phyloP scores from a whole-genome alignment of 768 basidiomycete genomes.

The Pisolithus sp. region DNA sequence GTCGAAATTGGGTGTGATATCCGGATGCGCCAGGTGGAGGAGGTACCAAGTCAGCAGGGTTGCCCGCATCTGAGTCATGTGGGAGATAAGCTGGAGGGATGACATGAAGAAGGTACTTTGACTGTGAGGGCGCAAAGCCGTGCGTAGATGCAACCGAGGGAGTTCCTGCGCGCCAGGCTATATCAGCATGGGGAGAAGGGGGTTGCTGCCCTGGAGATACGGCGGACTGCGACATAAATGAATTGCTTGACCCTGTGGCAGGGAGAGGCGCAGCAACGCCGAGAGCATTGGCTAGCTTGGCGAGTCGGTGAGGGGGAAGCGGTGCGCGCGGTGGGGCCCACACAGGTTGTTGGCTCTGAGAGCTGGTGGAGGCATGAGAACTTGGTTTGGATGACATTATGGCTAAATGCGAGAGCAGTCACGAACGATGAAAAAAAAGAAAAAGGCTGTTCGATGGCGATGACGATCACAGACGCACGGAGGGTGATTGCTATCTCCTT shows the following conservation, averaged over 20 bases:
- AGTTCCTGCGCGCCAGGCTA: constrained; percentile 44
- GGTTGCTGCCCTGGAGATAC: constrained; percentile 9
- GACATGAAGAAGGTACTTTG: constrained; percentile 76
- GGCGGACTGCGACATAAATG: constrained; percentile 8
- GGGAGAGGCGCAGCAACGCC: constrained; percentile 75
- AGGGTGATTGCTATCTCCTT: neutral
- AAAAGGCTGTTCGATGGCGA: neutral
- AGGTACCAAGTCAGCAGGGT: constrained; percentile 41
- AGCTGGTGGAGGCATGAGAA: constrained; percentile 8
- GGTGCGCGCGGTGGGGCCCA: constrained; percentile 70
- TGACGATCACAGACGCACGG: constrained; percentile 2
- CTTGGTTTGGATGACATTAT: constrained; percentile 12
- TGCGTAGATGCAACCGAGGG: constrained; percentile 39
- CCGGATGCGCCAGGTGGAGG: constrained; percentile 58
- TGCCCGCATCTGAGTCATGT: constrained; percentile 45
- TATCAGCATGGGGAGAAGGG: constrained; percentile 22
- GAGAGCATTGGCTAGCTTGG: constrained; percentile 79
- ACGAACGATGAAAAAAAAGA: neutral
- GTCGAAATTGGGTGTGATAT: constrained; percentile 72
- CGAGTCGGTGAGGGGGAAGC: constrained; percentile 68
- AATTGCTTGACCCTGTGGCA: constrained; percentile 26
- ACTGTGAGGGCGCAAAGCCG: constrained; percentile 36
- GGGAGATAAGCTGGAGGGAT: constrained; percentile 72
- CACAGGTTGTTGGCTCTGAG: constrained; percentile 10
- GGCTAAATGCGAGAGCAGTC: neutral